Evolutionary conservation across 2,329 filamentous ascomycete genomes (phyloP), one percentile per base, ranked within the genome.

Genomic region (Monilinia aucupariae): DNA sequence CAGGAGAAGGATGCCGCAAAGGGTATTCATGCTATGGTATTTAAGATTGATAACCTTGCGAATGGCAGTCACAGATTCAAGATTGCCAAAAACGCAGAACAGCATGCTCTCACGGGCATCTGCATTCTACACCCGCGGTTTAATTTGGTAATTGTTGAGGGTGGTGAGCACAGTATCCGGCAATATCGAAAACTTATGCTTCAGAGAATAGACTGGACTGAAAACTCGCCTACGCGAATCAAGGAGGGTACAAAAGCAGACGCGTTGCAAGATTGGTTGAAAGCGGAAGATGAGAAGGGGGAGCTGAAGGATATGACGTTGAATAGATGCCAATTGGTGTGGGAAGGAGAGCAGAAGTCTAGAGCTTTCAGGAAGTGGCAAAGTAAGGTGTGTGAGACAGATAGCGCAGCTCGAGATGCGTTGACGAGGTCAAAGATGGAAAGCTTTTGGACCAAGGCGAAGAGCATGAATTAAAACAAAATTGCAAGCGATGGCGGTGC

Each of bases 11-110:
- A 99, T 76, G 89, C 91, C 4, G 84, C 88, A 27, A 92, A 92
- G 73, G 93, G 93, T 37, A 87, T 99, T 56, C 85, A 88, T 72
- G 82, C 96, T 68, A 82, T 92, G 41, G 93, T 97, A 0, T 97
- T 96, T 81, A 91, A 89, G 74, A 89, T 99, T 66, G 85, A 88
- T 71, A 94, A 85, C 69, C 82, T 99, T n/a, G 88, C 90, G 55
- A 97, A 96, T 72, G 92, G 92, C 25, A 89, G 94, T 71, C 92
- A 97, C 75, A 86, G 94, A 13, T 99, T 92, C 79, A 96, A 96
- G 76, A 88, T 99, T 70, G 87, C 87, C 73, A 88, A 90, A 74
- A 97, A 97, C 71, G 93, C 93, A 0, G 92, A 97, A 71, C 91
- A 99, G 73, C 81, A 91, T 67, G 86, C 85, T 5, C 83, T 97